Conservation (phyloP, 2,329 filamentous ascomycete genomes). For the Moelleriella libera region DNA sequence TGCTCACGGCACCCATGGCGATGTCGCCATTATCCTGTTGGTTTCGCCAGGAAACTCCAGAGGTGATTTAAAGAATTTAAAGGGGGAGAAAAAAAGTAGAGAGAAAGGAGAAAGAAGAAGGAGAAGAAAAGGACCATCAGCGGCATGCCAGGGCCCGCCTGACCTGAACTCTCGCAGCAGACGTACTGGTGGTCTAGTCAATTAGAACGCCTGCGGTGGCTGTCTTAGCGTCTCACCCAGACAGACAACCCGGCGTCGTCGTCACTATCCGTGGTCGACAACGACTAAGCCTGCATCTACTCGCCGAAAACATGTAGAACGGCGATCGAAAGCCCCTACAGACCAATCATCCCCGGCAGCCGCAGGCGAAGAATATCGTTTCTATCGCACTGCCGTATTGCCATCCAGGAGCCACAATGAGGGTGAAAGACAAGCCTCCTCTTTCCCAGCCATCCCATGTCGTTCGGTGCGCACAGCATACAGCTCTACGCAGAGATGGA, state of each 20-base stretch:
- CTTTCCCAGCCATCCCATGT: background rate
- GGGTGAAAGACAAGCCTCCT: background rate
- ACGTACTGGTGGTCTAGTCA: background rate
- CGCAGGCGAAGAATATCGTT: background rate
- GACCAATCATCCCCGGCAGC: background rate
- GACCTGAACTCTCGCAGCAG: background rate
- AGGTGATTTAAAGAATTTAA: too few species aligned
- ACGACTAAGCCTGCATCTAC: background rate
- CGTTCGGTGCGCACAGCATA: background rate
- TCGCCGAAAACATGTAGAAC: background rate
- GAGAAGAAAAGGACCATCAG: background rate
- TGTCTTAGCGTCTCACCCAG: background rate
- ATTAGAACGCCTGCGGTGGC: background rate
- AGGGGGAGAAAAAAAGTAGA: background rate
- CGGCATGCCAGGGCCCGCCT: background rate
- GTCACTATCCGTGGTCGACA: background rate
- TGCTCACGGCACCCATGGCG: too few species aligned
- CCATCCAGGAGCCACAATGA: background rate
- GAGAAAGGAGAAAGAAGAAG: background rate
- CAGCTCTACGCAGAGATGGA: background rate
- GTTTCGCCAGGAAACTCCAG: too few species aligned
- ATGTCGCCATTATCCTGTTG: too few species aligned
- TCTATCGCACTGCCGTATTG: background rate
- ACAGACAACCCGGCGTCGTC: background rate
- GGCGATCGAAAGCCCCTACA: background rate